Base-by-base conservation (phyloP, 164 flowering plant species). In the Buxus sempervirens region DNA sequence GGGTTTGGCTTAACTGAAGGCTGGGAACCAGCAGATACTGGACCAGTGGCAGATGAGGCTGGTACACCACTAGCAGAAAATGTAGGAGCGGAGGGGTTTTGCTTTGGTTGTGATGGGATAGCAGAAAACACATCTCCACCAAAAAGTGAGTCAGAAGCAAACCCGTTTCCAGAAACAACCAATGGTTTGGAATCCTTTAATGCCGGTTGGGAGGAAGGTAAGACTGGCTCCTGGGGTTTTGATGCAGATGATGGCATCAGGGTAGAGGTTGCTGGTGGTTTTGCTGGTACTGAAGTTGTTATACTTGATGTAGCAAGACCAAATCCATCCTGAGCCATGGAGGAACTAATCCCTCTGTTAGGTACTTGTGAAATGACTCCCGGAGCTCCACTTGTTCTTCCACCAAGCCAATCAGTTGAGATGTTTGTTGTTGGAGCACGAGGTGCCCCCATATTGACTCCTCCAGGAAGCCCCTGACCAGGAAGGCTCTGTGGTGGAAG, bases 91-190 rank as follows among this genome's bases (percentile, higher is more conserved):
- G 79, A 49, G 42, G 81, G 63, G 70, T 60, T 84, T 77, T 72
- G 84, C 66, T 82, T 88, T 24, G 77, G 63, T 73, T 68, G 74
- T 78, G 83, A 38, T 16, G 80, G 77, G 24, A 64, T 72, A 26
- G 82, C 89, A 57, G 95, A 86, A 70, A 91, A 90, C 41, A 81
- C 71, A 72, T 87, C 94, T 62, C 81, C 84, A 53, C 91, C 95
- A 80, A 87, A 88, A 59, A 63, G 57, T 27, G 91, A 76, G 66
- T 80, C 80, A 21, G 87, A 77, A 61, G 84, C 74, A 76, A 78
- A 75, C 8, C 94, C 96, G 83, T 90, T 89, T 70, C 91, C 97
- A 74, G 93, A 77, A 65, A 62, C 78, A 45, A 69, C 67, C 45
- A 60, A 42, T 66, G 82, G 69, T 76, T 79, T 88, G 24, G 88